Conservation (phyloP, 306 rosid species). For the Dalbergia cultrata region DNA sequence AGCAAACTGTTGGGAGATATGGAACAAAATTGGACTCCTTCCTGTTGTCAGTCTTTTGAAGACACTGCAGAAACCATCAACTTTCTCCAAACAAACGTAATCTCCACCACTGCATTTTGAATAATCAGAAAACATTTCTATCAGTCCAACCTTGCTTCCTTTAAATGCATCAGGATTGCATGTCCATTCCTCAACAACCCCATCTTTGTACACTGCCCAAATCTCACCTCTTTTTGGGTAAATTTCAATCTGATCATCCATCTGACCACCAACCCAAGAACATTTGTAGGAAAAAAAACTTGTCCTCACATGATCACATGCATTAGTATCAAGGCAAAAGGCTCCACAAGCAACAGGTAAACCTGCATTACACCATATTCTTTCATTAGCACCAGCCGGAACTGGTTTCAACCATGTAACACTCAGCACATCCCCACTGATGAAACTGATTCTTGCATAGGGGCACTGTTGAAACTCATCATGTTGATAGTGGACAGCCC, state of each 20-base stretch:
- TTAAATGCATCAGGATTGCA: conserved; percentile 1
- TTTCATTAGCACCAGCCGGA: background rate
- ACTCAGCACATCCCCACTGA: background rate
- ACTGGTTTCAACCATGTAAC: conserved; percentile 28
- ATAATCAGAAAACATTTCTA: conserved; percentile 18
- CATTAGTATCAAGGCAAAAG: background rate
- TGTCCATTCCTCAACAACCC: background rate
- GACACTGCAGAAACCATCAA: conserved; percentile 19
- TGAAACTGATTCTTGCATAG: background rate
- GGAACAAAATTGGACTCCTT: background rate
- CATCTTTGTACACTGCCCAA: conserved; percentile 21
- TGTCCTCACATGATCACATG: background rate
- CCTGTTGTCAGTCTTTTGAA: conserved; percentile 5
- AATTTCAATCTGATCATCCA: background rate
- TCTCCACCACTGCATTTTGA: background rate
- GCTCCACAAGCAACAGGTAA: conserved; percentile 27
- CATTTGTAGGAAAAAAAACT: conserved; percentile 13
- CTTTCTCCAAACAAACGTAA: background rate
- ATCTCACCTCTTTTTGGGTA: conserved; percentile 21
- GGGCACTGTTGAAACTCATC: background rate
- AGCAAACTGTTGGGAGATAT: background rate
- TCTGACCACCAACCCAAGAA: background rate
- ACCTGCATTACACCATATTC: conserved; percentile 16
- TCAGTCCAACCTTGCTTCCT: background rate
- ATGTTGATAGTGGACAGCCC: background rate